Evolutionary conservation across 768 basidiomycete species (phyloP), one percentile per base, ranked within the genome.

Genomic region (Lyophyllum semitale): DNA sequence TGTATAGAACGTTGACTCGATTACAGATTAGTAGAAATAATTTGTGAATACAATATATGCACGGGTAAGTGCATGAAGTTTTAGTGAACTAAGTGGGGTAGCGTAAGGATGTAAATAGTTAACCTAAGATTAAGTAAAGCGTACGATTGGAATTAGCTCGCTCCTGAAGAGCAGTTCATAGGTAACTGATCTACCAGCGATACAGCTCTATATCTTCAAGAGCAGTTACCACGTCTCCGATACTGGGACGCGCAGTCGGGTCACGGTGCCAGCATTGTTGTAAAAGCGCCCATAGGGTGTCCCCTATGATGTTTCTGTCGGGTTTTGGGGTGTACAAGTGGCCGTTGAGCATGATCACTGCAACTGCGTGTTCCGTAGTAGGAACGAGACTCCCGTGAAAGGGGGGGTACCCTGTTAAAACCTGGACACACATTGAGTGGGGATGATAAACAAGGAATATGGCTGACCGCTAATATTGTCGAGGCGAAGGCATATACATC

Each of bases 401-500:
- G 11, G 61, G 56, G 3, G 50, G 27, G 18, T 22, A 22, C 30
- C 59, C 61, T 7, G 51, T 62, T 41, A 58, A 41, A 7, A 62
- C 51, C 61, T 62, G 22, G 1, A 11, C 7, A 18, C 17, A 3
- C 27, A 7, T 29, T 48, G 30, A 23, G 15, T 44, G 35, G 15
- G 2, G 4, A 13, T 22, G 5, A 32, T 7, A 15, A 11, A 13
- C 41, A 18, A 8, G 20, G 37, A 35, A 18, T 25, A 1, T 17
- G 4, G 44, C 59, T 54, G 25, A 63, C 62, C 0, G 63, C 45
- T 13, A 55, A 59, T 0, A 54, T 42, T 1, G 42, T 55, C 2
- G 56, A 54, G 2, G 48, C 55, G 20, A 61, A 54, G 1, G 63
- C 55, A 23, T 58, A 59, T 0, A 61, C 55, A 40, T 62, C 63